Base-by-base conservation (phyloP, 1,284 basidiomycete species). In the Anthracocystis walkeri region DNA sequence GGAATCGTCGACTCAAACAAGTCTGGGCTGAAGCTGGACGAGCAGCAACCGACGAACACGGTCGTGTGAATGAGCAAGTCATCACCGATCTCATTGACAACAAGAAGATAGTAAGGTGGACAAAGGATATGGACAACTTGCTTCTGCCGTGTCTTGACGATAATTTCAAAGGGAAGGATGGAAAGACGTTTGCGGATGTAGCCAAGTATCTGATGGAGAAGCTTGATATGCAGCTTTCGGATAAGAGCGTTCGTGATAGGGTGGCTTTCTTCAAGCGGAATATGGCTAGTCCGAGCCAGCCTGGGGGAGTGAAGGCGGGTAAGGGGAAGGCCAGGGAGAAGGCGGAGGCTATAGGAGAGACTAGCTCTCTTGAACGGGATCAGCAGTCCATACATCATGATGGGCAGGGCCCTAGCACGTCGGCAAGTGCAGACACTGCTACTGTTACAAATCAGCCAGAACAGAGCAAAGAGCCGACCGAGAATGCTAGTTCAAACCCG, bases 231-330 rank as follows among this genome's bases (percentile, higher is more conserved):
- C 18, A 20, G 16, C 42, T 66, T 7, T 59, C 64, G 48, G 69
- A 66, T 20, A 72, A 67, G 57, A 63, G 21, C 50, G 49, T 66
- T 0, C 56, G 69, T 16, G 69, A 72, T 50, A 51, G 64, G 3
- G 21, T 60, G 4, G 29, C 38, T 2, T 21, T n/a, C 3, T 52
- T 71, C 45, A 38, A 58, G 2, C 14, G 44, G 2, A 51, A 42
- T 1, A 56, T 29, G 21, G 42, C 16, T 1, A 16, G 38, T 4
- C n/a, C 18, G 18, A n/a, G 3, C 31, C 38, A 41, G 33, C 18
- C 31, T 14, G 6, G 45, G 16, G 14, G 6, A 1, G 33, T 29
- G 21, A 14, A 48, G n/a, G 31, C 5, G n/a, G 56, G 38, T n/a
- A 42, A 31, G n/a, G 31, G 18, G 2, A 56, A 31, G 46, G n/a